phyloP scores from a whole-genome alignment of 352 stramenopile species.

The Phytophthora idaei region DNA sequence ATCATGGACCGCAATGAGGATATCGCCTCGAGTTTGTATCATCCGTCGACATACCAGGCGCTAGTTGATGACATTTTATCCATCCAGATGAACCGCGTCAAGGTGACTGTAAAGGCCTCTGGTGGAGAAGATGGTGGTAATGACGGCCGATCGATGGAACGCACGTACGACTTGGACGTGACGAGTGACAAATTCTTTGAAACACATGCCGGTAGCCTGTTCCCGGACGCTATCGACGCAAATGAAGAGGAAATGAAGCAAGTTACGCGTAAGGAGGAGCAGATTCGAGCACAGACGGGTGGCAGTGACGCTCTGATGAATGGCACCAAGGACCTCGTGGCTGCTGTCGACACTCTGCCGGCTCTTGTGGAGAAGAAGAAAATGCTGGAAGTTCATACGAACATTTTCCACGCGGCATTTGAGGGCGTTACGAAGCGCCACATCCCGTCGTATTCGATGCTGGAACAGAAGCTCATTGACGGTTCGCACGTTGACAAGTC shows the following conservation, averaged over 20 bases:
- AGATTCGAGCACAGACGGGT: constrained; percentile 80
- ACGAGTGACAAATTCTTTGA: constrained; percentile 87
- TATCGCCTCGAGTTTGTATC: constrained; percentile 94
- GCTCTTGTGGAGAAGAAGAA: constrained; percentile 89
- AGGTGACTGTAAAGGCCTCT: constrained; percentile 83
- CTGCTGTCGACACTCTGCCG: constrained; percentile 83
- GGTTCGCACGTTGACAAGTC: constrained; percentile 70
- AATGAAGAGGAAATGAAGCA: constrained; percentile 91
- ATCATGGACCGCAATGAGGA: constrained; percentile 98
- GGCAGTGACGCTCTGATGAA: constrained; percentile 69
- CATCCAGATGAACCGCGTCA: constrained; percentile 96
- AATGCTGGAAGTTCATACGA: constrained; percentile 88
- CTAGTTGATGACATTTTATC: constrained; percentile 97
- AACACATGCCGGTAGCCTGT: constrained; percentile 72
- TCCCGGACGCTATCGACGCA: constrained; percentile 84
- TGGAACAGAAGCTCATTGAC: constrained; percentile 89
- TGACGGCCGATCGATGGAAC: constrained; percentile 51
- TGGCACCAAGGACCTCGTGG: constrained; percentile 83
- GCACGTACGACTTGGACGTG: constrained; percentile 83
- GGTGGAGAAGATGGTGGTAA: constrained; percentile 40
- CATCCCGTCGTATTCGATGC: constrained; percentile 83
- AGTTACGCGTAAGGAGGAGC: constrained; percentile 85
- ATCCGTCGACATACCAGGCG: constrained; percentile 94
- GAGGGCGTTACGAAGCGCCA: constrained; percentile 79
- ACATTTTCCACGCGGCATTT: constrained; percentile 88